Conservation (phyloP, 345 rosid species). For the Luvunga scandens region DNA sequence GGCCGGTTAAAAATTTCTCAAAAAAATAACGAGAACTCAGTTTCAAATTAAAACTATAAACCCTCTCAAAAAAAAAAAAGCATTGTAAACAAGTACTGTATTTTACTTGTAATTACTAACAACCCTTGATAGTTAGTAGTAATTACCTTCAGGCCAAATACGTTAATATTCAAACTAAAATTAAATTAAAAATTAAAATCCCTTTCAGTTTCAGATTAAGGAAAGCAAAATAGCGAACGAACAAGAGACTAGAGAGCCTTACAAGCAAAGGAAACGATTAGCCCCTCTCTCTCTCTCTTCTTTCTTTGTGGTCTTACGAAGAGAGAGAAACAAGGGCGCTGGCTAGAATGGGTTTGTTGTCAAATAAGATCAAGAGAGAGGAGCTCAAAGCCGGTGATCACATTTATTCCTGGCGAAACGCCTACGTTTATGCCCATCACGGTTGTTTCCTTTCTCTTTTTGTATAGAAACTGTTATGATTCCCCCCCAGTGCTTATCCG, state of each 20-base stretch:
- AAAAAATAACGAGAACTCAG: too few species aligned
- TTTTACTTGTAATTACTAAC: too few species aligned
- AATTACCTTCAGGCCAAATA: too few species aligned
- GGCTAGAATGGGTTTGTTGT: slow-evolving; percentile 52
- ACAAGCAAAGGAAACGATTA: background rate
- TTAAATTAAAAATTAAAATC: background rate
- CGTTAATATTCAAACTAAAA: too few species aligned
- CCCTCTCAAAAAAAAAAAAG: too few species aligned
- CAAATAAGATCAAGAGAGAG: slow-evolving; percentile 53
- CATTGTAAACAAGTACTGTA: too few species aligned
- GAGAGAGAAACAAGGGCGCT: background rate
- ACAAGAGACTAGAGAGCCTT: background rate
- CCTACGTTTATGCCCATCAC: slow-evolving; percentile 73
- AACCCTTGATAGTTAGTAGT: too few species aligned
- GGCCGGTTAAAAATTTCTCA: too few species aligned
- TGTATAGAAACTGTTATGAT: too few species aligned
- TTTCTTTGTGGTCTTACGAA: background rate
- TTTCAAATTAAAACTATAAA: too few species aligned
- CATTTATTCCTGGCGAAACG: slow-evolving; percentile 77
- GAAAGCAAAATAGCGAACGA: background rate
- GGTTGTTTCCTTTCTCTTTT: slow-evolving; percentile 31
- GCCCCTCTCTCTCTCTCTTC: background rate
- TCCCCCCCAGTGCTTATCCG: background rate
- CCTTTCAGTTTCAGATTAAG: background rate
- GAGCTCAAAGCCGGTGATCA: slow-evolving; percentile 70